Conservation (phyloP, 2,329 filamentous ascomycete species). For the Colletotrichum graminicola region DNA sequence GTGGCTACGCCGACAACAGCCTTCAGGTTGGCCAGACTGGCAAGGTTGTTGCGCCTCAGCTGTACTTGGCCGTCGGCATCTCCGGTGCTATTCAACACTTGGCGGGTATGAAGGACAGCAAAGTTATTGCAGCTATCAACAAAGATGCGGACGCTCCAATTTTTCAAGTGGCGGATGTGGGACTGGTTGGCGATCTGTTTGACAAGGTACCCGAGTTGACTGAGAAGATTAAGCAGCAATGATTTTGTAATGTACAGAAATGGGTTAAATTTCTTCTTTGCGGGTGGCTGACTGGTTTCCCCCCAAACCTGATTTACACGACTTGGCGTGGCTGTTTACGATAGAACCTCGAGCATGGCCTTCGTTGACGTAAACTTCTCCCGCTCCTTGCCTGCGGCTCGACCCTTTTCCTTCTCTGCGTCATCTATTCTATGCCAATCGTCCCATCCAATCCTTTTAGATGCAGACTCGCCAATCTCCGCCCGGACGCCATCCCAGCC, state of each 20-base stretch:
- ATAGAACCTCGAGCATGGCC: conserved; percentile 67
- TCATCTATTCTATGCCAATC: conserved; percentile 88
- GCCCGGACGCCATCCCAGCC: conserved; percentile 84
- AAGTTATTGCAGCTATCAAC: conserved; percentile 99
- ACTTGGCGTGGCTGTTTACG: conserved; percentile 51
- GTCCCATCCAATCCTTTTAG: conserved; percentile 77
- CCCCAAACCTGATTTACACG: background rate
- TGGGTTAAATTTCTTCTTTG: background rate
- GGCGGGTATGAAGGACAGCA: conserved; percentile 99
- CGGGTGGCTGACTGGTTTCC: conserved; percentile 5
- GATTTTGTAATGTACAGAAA: conserved; percentile 15
- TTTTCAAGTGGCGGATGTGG: conserved; percentile 97
- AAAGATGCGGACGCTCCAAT: conserved; percentile 98
- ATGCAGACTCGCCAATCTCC: conserved; percentile 68
- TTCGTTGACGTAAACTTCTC: conserved; percentile 73
- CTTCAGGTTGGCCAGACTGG: conserved; percentile 98
- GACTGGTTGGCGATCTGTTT: conserved; percentile 94
- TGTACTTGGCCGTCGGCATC: conserved; percentile 96
- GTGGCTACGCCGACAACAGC: conserved; percentile 97
- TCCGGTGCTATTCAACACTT: conserved; percentile 98
- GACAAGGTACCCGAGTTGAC: conserved; percentile 96
- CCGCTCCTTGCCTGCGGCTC: conserved; percentile 78
- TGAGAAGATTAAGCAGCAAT: conserved; percentile 81
- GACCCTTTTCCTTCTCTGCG: conserved; percentile 78
- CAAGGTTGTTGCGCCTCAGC: conserved; percentile 96